Evolutionary conservation across 2,329 filamentous ascomycete species (phyloP).

Genomic region (Fusarium sp.): DNA sequence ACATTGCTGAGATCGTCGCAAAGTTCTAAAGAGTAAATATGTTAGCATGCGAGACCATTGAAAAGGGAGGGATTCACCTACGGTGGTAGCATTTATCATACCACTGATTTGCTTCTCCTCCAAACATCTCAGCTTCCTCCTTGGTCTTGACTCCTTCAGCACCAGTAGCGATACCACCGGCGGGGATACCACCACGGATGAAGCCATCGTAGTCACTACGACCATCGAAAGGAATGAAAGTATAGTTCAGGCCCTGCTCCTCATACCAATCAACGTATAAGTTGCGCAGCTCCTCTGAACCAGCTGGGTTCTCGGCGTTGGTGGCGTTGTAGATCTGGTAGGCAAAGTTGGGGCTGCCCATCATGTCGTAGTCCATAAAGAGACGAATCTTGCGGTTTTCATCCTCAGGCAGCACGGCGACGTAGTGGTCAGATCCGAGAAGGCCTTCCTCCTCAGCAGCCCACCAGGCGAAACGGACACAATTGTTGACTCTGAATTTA

Average conservation of each 20-base stretch:
- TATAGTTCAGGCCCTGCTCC: conserved; percentile 74
- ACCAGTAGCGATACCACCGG: conserved; percentile 83
- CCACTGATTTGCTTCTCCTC: conserved; percentile 76
- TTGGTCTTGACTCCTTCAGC: conserved; percentile 83
- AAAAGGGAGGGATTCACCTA: too few species aligned
- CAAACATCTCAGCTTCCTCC: conserved; percentile 76
- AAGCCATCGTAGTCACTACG: conserved; percentile 86
- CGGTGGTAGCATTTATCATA: conserved; percentile 73
- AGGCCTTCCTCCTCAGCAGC: conserved; percentile 77
- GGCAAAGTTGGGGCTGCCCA: conserved; percentile 76
- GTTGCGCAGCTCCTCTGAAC: conserved; percentile 78
- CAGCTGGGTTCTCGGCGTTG: conserved; percentile 78
- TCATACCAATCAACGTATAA: conserved; percentile 79
- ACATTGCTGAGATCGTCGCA: conserved; percentile 73
- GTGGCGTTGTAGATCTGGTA: conserved; percentile 81
- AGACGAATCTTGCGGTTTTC: conserved; percentile 75
- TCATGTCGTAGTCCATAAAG: conserved; percentile 81
- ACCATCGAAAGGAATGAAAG: conserved; percentile 82
- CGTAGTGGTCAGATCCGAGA: conserved; percentile 75
- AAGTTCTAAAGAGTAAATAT: conserved; percentile 55
- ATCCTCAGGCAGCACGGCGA: conserved; percentile 66
- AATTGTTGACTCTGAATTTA: conserved; percentile 73
- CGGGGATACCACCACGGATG: conserved; percentile 79
- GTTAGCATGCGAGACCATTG: too few species aligned
- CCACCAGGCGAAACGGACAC: conserved; percentile 79